Percentiles rank a stretch among this genome's conserved stretches.
Conservation (phyloP, 2,329 filamentous ascomycete genomes). For the Metarhizium rileyi region DNA sequence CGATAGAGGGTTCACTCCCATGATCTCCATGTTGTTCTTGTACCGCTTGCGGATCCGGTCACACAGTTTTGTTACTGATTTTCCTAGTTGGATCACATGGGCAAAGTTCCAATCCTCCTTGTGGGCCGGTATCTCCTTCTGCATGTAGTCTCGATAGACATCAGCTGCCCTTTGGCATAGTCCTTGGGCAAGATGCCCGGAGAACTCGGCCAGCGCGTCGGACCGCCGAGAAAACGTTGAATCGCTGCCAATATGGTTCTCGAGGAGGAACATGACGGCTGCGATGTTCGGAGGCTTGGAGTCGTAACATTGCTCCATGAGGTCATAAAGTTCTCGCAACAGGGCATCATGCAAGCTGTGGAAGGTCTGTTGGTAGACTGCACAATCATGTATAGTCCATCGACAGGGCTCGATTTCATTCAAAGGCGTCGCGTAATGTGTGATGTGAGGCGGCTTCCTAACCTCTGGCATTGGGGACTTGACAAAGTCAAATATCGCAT, state of each 20-base stretch:
- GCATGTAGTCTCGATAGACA: slow-evolving; percentile 71
- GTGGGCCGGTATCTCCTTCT: slow-evolving; percentile 68
- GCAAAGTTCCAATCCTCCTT: slow-evolving; percentile 83
- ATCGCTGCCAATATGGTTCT: slow-evolving; percentile 74
- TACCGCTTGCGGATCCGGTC: slow-evolving; percentile 91
- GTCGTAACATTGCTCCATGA: slow-evolving; percentile 84
- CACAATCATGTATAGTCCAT: slow-evolving; percentile 62
- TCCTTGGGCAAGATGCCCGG: slow-evolving; percentile 60
- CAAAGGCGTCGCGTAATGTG: slow-evolving; percentile 40
- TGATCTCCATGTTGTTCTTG: slow-evolving; percentile 74
- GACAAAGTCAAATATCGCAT: slow-evolving; percentile 71
- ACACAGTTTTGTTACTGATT: slow-evolving; percentile 73
- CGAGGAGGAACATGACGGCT: slow-evolving; percentile 68
- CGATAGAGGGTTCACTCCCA: slow-evolving; percentile 58
- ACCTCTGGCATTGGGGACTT: slow-evolving; percentile 61
- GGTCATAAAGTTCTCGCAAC: slow-evolving; percentile 75
- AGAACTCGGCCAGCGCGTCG: slow-evolving; percentile 63
- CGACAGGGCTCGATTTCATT: slow-evolving; percentile 46
- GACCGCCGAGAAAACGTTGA: slow-evolving; percentile 60
- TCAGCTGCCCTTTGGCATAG: slow-evolving; percentile 64
- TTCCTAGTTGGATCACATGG: slow-evolving; percentile 82
- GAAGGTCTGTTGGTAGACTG: slow-evolving; percentile 65
- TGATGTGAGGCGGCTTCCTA: slow-evolving; percentile 51
- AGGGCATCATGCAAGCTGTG: slow-evolving; percentile 69
- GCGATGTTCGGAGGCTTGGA: slow-evolving; percentile 75